A percentile compares a stretch with the other conserved stretches of the same genome.
Conservation (phyloP, 768 basidiomycete genomes). For the Psilocybe cyanescens region DNA sequence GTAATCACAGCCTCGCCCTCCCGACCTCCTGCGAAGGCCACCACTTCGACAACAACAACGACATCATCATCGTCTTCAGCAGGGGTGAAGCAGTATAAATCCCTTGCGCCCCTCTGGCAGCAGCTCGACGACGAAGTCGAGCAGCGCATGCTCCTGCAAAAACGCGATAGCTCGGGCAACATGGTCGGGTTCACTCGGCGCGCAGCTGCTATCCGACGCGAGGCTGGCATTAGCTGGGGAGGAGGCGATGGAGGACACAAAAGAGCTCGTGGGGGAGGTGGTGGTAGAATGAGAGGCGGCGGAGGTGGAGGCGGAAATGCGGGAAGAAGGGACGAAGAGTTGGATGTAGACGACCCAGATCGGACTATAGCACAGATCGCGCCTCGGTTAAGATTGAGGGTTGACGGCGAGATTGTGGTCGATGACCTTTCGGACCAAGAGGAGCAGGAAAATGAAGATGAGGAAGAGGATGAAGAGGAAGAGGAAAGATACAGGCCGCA, state of each 20-base stretch:
- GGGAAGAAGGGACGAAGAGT: not conserved
- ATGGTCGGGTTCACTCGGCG: constrained; percentile 10
- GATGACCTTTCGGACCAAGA: not conserved
- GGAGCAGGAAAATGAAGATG: not conserved
- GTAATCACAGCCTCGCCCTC: not conserved
- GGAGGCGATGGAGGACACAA: not conserved
- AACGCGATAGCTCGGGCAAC: constrained; percentile 12
- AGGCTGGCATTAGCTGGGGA: not conserved
- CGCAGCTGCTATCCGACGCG: constrained; percentile 3
- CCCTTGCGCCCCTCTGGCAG: constrained; percentile 19
- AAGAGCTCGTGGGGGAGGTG: not conserved
- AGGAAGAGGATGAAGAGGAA: not conserved
- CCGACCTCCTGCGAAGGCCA: not conserved
- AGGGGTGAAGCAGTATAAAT: not conserved
- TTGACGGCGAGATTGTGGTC: not conserved
- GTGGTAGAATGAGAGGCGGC: not conserved
- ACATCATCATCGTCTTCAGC: not conserved
- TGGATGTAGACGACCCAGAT: not conserved
- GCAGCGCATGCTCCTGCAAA: constrained; percentile 2
- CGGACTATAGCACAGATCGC: not conserved
- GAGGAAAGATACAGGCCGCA: not conserved
- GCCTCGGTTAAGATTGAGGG: not conserved
- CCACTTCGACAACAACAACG: not conserved
- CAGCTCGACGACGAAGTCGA: constrained; percentile 17
- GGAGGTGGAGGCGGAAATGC: not conserved